Evolutionary conservation across 2,329 filamentous ascomycete species (phyloP).

Genomic region (Clarireedia hainanense): DNA sequence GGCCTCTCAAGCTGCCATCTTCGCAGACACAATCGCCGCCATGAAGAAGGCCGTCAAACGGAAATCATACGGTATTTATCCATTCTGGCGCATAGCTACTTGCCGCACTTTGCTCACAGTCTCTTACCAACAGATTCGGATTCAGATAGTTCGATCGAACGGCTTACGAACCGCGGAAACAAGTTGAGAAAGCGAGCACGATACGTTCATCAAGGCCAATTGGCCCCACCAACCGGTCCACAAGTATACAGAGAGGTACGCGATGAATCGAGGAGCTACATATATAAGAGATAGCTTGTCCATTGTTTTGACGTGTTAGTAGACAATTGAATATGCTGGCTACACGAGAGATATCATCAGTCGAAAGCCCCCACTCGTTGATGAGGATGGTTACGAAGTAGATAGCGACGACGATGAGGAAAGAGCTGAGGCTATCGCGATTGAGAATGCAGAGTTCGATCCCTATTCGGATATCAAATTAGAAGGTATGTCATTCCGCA

Average conservation of each 20-base stretch:
- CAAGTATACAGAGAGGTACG: constrained; percentile 64
- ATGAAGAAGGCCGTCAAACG: constrained; percentile 63
- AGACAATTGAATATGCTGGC: constrained; percentile 68
- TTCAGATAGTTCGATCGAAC: constrained; percentile 64
- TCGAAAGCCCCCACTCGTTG: constrained; percentile 63
- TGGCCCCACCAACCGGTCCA: constrained; percentile 58
- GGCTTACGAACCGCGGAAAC: constrained; percentile 66
- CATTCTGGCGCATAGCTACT: constrained; percentile 14
- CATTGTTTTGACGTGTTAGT: constrained; percentile 10
- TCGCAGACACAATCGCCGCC: constrained; percentile 57
- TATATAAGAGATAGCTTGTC: neutral
- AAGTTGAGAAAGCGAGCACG: constrained; percentile 71
- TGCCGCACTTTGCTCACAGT: neutral
- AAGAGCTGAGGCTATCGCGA: constrained; percentile 49
- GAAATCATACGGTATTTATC: constrained; percentile 49
- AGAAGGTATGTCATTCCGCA: constrained; percentile 48
- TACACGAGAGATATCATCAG: constrained; percentile 65
- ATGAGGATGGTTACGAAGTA: constrained; percentile 71
- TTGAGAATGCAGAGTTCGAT: constrained; percentile 60
- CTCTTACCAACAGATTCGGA: constrained; percentile 56
- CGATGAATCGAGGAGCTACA: neutral
- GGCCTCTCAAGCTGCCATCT: constrained; percentile 52
- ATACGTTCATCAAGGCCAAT: constrained; percentile 62
- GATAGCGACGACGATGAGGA: constrained; percentile 66
- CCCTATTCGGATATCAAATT: constrained; percentile 66